Evolutionary conservation across 768 basidiomycete genomes (phyloP), one percentile per base, ranked within the genome.

Genomic region (Mrakia blollopis): DNA sequence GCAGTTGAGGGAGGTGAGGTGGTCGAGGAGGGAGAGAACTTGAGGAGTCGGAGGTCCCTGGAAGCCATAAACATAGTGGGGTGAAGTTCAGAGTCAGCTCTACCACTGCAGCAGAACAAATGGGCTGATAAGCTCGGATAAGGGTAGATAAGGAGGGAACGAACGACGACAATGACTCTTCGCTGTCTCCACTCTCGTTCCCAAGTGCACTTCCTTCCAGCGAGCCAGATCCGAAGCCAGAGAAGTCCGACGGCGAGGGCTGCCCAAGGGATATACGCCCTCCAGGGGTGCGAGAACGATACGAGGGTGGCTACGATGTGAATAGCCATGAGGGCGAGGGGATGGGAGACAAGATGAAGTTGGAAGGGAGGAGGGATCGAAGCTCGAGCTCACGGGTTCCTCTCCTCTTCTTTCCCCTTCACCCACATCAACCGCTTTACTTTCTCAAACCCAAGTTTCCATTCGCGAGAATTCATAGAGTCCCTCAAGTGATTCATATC

Each of bases 131-230:
- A 47, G 44, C 44, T 47, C 44, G 14, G 44, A 2, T 9, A 47
- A 50, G 21, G 47, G 18, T 14, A 50, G 47, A 6, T 0, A n/a
- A 16, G 35, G 25, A 13, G 28, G 60, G 37, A 2, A 78, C 77
- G 50, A 25, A 78, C 77, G 61, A 78, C 73, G 35, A 78, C 77
- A 69, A 78, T 70, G 73, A 78, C 73, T 28, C 72, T 67, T 28
- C 72, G 73, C 35, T 62, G 63, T 25, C 54, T 68, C 77, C 72
- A 73, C 13, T 74, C 67, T 23, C 77, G 37, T 35, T 78, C 77
- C 77, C 77, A 78, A 10, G 73, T 78, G 60, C 62, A 70, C 65
- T 39, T 70, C 39, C 67, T 54, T 11, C 77, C 73, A 37, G 23
- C 68, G n/a, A 78, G 67, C 67, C 69, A 76, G 44, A 60, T 62